Conservation (phyloP, 2,329 filamentous ascomycete species). For the Chrysoporthe deuterocubensis region DNA sequence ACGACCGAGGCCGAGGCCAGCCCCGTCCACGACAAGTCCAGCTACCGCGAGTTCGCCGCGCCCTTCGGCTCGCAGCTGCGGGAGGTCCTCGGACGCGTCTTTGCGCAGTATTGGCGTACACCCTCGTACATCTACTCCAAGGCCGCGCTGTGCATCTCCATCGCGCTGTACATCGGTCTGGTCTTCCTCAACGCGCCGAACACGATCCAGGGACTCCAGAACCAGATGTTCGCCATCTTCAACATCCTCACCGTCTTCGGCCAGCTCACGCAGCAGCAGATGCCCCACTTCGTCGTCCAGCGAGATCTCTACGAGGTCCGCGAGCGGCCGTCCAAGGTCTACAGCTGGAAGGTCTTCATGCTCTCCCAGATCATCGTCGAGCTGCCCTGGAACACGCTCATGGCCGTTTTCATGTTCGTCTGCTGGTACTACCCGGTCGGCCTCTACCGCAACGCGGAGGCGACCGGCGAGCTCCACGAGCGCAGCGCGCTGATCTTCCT, state of each 20-base stretch:
- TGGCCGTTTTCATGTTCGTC: slow-evolving; percentile 67
- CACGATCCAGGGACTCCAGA: slow-evolving; percentile 69
- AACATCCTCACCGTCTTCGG: slow-evolving; percentile 72
- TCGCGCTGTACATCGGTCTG: slow-evolving; percentile 69
- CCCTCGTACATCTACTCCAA: slow-evolving; percentile 76
- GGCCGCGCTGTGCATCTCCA: slow-evolving; percentile 55
- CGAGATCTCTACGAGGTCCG: slow-evolving; percentile 71
- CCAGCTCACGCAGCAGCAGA: slow-evolving; percentile 66
- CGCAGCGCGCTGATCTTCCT: slow-evolving; percentile 71
- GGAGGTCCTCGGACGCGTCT: slow-evolving; percentile 65
- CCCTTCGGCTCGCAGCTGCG: slow-evolving; percentile 65
- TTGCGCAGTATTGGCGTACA: slow-evolving; percentile 75
- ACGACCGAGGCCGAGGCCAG: slow-evolving; percentile 30
- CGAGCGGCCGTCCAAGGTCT: slow-evolving; percentile 70
- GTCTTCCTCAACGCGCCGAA: slow-evolving; percentile 66
- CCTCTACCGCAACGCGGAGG: slow-evolving; percentile 61
- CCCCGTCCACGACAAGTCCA: slow-evolving; percentile 43
- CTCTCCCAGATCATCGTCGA: slow-evolving; percentile 70
- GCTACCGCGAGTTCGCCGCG: slow-evolving; percentile 69
- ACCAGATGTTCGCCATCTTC: slow-evolving; percentile 73
- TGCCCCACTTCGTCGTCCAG: slow-evolving; percentile 73
- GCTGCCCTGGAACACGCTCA: slow-evolving; percentile 70
- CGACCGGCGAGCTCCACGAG: slow-evolving; percentile 54
- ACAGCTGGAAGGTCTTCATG: slow-evolving; percentile 72
- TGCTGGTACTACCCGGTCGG: slow-evolving; percentile 74